Base-by-base conservation (phyloP, 495 filamentous ascomycete genomes). In the Aspergillus avenaceus region DNA sequence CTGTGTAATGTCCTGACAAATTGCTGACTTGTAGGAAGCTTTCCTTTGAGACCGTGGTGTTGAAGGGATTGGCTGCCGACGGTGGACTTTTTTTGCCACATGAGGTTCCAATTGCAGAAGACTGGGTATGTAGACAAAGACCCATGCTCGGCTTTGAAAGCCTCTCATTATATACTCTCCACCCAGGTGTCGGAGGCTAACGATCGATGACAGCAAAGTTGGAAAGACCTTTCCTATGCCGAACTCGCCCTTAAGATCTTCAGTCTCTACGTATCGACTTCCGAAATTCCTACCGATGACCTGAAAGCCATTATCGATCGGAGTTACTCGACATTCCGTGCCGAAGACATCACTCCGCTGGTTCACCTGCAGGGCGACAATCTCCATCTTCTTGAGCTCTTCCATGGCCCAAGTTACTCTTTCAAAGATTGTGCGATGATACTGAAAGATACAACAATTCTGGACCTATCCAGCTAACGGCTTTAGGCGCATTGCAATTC, bases 341-440 rank as follows among this genome's bases (percentile, higher is more conserved):
- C 80, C 31, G 64, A 77, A 9, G 80, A 92, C 12, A 78, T 86
- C 32, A 86, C 87, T 2, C 92, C 93, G 0, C 61, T 88, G 11
- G 77, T 87, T 31, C 75, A 83, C 8, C 77, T 96, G 23, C 69
- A 86, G 45, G 70, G 86, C 49, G 78, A 81, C 55, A 83, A 89
- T 62, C 64, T 97, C 8, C 78, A 95, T 63, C 69, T 97, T 9
- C 83, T 97, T 9, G 93, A 98, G 69, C 84, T 98, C 9, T 98
- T 97, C 79, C 92, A 97, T 64, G 93, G 93, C n/a, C 91, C 90
- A 2, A 97, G 82, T n/a, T 96, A 85, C 58, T 82, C 92, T 6
- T 97, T 96, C 77, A 97, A 97, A 69, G 91, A 95, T 62, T 55
- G 50, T 49, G 14, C n/a, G 46, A 5, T 9, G 14, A 28, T 34